Conservation (phyloP, 1,139 yeast genomes). For the Lizanozyma gosingica region DNA sequence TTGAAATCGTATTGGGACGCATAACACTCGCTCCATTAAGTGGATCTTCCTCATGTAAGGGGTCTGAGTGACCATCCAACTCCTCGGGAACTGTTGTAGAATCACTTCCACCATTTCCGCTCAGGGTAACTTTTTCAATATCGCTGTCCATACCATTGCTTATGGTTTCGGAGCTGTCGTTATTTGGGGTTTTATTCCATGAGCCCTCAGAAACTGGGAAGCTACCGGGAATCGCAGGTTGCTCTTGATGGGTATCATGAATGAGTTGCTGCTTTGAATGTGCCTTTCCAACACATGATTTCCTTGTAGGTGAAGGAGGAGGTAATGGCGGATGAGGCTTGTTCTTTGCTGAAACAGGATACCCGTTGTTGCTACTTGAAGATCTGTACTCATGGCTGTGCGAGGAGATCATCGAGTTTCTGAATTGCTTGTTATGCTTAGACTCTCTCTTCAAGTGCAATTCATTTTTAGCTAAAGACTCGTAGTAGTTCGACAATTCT, state of each 20-base stretch:
- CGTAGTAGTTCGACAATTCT: constrained; percentile 34
- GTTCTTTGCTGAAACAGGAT: not conserved
- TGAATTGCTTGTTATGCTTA: not conserved
- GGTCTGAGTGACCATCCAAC: not conserved
- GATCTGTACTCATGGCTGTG: not conserved
- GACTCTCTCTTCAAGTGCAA: constrained; percentile 28
- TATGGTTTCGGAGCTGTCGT: constrained; percentile 1
- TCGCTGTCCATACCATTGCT: not conserved
- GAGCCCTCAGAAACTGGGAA: not conserved
- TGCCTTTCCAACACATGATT: not conserved
- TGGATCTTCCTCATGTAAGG: not conserved
- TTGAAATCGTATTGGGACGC: constrained; percentile 7
- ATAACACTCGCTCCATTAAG: not conserved
- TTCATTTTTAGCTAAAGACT: constrained; percentile 29
- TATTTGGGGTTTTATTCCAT: not conserved
- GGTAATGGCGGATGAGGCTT: not conserved
- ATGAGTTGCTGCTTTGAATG: not conserved
- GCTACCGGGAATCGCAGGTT: not conserved
- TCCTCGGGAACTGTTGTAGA: not conserved
- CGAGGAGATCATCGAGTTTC: not conserved
- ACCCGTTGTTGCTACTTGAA: too few relatives aligned
- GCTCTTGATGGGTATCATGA: not conserved
- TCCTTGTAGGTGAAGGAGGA: not conserved
- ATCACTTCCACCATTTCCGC: not conserved
- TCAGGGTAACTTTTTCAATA: not conserved